These are phyloP conservation scores for Mucor mucedo DNA, from an alignment of 371 early-diverging fungal genomes.

Conservation along the genomic window DNA sequence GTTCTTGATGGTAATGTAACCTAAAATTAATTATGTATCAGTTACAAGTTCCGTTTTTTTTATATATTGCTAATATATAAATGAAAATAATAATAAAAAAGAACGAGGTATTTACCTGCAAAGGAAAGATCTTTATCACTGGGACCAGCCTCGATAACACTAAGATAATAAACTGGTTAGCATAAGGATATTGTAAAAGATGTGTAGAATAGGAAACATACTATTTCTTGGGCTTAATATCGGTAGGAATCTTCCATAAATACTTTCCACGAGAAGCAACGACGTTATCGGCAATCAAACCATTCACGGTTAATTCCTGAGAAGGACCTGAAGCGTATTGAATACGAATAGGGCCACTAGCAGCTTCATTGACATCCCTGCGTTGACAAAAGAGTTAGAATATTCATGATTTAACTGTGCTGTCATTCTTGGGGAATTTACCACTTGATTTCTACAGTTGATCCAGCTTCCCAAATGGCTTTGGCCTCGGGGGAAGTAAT, in stretches of 20 bases:
- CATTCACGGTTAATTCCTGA: conserved; percentile 38
- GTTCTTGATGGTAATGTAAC: conserved; percentile 16
- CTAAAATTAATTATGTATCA: conserved; percentile 5
- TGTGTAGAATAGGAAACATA: conserved; percentile 15
- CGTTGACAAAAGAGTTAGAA: not conserved
- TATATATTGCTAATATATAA: not conserved
- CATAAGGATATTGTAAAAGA: not conserved
- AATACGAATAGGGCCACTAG: conserved; percentile 29
- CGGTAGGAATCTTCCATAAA: conserved; percentile 43
- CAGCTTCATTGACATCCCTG: conserved; percentile 26
- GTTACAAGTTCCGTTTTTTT: not conserved
- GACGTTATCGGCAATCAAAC: conserved; percentile 44
- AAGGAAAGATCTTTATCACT: conserved; percentile 47
- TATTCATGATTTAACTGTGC: too few species aligned
- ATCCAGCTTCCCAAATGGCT: conserved; percentile 36
- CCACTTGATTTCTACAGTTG: conserved; percentile 49
- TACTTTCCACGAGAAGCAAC: conserved; percentile 37
- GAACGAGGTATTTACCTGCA: conserved; percentile 37
- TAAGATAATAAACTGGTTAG: not conserved
- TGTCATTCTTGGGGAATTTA: conserved; percentile 8
- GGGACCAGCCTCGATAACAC: conserved; percentile 51
- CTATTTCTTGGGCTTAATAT: conserved; percentile 39
- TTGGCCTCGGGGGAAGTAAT: conserved; percentile 39
- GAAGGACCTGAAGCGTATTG: conserved; percentile 51
- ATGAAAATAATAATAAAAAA: not conserved